Evolutionary conservation across 257 asterid species (phyloP), one percentile per base, ranked within the genome.

Genomic region (Nemophila menziesii): DNA sequence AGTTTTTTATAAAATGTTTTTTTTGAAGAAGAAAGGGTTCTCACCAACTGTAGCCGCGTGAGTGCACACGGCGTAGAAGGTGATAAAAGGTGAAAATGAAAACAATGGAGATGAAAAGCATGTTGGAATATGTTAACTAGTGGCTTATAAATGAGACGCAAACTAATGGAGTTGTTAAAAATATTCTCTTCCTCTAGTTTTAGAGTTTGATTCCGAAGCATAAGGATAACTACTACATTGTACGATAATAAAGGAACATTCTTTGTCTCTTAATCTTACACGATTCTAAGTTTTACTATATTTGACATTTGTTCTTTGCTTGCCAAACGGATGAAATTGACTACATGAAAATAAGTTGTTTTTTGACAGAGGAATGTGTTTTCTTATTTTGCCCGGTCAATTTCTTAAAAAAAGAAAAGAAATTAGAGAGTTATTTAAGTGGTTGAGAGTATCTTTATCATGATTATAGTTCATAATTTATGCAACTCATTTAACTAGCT

Each of bases 11-110:
- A n/a, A n/a, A n/a, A n/a, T n/a, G n/a, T n/a, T 27, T 21, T 8
- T 18, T 22, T 14, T 14, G 11, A n/a, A 13, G 36, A 22, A 15
- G 53, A 49, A 43, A 39, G 8, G 29, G 13, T 44, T 16, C 19
- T 46, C 74, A 65, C 79, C 79, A 54, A 58, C 70, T 64, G 62
- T 66, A 51, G 82, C 92, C 80, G 85, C 76, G 85, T 72, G 73
- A 37, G 48, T 39, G 55, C 71, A 62, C 65, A 56, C 67, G 76
- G 72, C 58, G 52, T 24, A 71, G 67, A 50, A 21, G 72, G 77
- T 65, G 71, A 56, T 46, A 40, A 40, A 2, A 7, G 36, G 8
- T 27, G 39, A 33, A 49, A 48, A 59, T 41, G 62, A 18, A 16
- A 60, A 43, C 19, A 23, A 11, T 56, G 57, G 56, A 60, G 60